Evolutionary conservation across 495 filamentous ascomycete genomes (phyloP).

Genomic region (Mytilinidion resinicola): DNA sequence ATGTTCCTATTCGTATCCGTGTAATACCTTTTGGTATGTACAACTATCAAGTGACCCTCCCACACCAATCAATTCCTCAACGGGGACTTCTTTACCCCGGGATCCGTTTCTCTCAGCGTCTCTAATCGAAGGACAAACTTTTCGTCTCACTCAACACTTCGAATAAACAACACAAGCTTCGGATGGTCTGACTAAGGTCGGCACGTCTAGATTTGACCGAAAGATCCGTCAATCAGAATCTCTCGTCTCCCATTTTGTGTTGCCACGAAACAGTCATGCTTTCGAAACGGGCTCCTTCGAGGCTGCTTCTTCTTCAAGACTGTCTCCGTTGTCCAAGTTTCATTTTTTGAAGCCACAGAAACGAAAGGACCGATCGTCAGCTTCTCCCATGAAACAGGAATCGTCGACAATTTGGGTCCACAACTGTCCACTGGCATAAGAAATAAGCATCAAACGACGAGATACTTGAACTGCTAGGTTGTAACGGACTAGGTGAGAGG

Average conservation of each 20-base stretch:
- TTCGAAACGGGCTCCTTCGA: background rate
- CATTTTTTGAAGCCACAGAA: background rate
- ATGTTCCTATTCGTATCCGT: too few relatives aligned
- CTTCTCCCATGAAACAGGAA: background rate
- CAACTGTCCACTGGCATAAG: background rate
- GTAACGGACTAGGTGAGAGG: background rate
- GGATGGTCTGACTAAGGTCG: too few relatives aligned
- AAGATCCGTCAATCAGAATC: too few relatives aligned
- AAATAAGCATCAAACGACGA: background rate
- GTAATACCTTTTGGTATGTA: too few relatives aligned
- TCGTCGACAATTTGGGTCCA: background rate
- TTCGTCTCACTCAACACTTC: too few relatives aligned
- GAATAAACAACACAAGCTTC: too few relatives aligned
- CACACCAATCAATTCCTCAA: too few relatives aligned
- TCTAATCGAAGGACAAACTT: too few relatives aligned
- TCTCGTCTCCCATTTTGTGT: background rate
- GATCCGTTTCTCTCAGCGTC: too few relatives aligned
- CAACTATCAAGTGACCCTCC: too few relatives aligned
- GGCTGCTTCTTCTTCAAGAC: background rate
- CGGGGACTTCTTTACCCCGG: too few relatives aligned
- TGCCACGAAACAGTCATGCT: background rate
- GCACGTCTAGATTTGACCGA: too few relatives aligned
- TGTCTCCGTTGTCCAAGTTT: background rate
- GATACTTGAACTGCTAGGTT: background rate
- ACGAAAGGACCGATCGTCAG: background rate